Evolutionary conservation across 225 moss, liverwort and hornwort species (phyloP), one percentile per base, ranked within the genome.

Genomic region (Bryoerythrophyllum caledonicum): DNA sequence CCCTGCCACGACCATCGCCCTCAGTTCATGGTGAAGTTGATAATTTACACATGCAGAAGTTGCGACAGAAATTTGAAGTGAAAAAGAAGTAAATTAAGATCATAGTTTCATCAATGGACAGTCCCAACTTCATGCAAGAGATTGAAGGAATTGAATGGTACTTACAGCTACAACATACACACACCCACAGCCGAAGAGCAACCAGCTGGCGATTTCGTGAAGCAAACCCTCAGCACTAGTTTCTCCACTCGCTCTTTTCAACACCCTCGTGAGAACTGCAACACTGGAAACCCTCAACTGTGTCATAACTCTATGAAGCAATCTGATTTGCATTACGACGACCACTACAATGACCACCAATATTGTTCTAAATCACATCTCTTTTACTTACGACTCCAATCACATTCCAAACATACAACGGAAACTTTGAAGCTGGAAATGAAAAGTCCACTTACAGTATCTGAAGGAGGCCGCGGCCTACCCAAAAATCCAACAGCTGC

Each of bases 401-500:
- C 35, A 40, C 67, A 56, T 12, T 51, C 40, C 10, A 65, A 35
- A 24, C 2, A 21, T 23, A 5, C 20, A 64, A 11, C 41, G 15
- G 44, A 32, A 32, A 6, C 10, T 44, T 67, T 5, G 15, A 23
- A 8, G 23, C 5, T 67, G 67, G 20, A 26, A 51, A 69, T 69
- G 26, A 20, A 60, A 60, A 58, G 34, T 76, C 49, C 55, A 75
- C 93, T 87, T 90, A 94, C 97, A 93, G 86, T 58, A 99, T 84
- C 74, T 94, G 93, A 26, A 99, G 84, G 83, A 90, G 83, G 55
- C 97, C 97, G 61, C 97, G 88, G 27, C 85, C 87, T 60, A 91
- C 82, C 94, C 94, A 99, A 58, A 78, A 89, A 63, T 94, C 89
- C 81, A 99, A 57, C 56, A 90, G 68, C 93, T 97, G 90, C 74